A percentile compares a stretch with the other conserved stretches of the same genome.
Conservation (phyloP, 2,329 filamentous ascomycete genomes). For the Calonectria leucothoes region DNA sequence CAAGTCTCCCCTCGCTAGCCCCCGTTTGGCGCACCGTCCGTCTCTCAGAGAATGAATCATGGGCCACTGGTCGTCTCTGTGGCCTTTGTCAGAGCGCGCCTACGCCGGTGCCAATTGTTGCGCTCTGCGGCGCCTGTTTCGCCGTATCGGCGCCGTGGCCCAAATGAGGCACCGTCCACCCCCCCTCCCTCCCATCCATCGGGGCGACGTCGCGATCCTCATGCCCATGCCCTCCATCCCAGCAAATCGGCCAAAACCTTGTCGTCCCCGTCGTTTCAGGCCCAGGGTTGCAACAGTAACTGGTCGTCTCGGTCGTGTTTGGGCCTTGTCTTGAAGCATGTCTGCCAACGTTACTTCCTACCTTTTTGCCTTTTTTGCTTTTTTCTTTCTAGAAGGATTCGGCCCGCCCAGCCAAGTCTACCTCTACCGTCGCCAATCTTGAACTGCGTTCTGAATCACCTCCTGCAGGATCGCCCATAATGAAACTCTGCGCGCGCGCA, state of each 20-base stretch:
- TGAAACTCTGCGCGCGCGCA: background rate
- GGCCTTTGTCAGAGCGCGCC: background rate
- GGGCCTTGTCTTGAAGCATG: background rate
- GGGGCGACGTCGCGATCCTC: background rate
- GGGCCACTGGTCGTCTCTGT: background rate
- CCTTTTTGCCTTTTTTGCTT: background rate
- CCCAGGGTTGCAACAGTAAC: background rate
- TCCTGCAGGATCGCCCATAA: constrained; percentile 3
- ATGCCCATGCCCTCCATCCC: constrained; percentile 1
- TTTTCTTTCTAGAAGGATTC: constrained; percentile 5
- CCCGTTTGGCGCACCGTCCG: background rate
- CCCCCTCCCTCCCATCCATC: background rate
- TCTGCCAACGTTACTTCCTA: background rate
- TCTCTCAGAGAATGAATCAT: background rate
- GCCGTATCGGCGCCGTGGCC: constrained; percentile 6
- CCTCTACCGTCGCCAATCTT: background rate
- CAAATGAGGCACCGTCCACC: constrained; percentile 2
- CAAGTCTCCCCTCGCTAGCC: background rate
- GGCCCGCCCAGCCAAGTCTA: background rate
- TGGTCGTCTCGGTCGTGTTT: background rate
- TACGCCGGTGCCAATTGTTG: background rate
- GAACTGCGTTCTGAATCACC: background rate
- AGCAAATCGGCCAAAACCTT: constrained; percentile 22
- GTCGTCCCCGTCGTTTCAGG: constrained; percentile 20
- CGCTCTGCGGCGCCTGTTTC: background rate